Evolutionary conservation across 1,284 basidiomycete species (phyloP).

Genomic region (Cystobasidium slooffiae): DNA sequence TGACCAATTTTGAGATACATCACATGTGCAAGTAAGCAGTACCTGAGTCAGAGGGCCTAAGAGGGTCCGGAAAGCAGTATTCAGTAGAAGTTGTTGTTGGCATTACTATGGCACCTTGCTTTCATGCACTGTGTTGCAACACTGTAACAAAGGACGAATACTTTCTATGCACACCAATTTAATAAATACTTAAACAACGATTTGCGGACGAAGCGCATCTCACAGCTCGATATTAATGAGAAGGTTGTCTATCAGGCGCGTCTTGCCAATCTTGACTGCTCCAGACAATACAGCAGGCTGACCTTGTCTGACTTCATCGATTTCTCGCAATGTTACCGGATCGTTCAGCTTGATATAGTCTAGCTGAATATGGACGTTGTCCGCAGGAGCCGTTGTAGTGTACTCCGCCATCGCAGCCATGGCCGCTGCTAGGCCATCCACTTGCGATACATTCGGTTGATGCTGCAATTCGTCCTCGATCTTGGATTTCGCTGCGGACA

Average conservation of each 20-base stretch:
- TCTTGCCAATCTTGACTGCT: constrained; percentile 83
- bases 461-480: constrained; percentile 55
- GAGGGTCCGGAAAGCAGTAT: too few relatives aligned
- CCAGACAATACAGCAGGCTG: constrained; percentile 79
- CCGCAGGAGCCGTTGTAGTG: constrained; percentile 56
- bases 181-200: too few relatives aligned
- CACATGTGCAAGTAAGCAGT: too few relatives aligned
- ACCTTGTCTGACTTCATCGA: constrained; percentile 48
- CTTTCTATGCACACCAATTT: too few relatives aligned
- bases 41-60: too few relatives aligned
- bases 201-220: not conserved
- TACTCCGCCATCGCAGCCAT: constrained; percentile 53
- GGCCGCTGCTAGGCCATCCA: constrained; percentile 37
- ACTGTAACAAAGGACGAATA: too few relatives aligned
- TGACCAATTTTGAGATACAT: too few relatives aligned
- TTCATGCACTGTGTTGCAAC: too few relatives aligned
- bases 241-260: constrained; percentile 91
- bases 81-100: too few relatives aligned
- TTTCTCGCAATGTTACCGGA: constrained; percentile 66
- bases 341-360: constrained; percentile 93
- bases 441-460: constrained; percentile 24
- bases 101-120: too few relatives aligned
- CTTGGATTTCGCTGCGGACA: constrained; percentile 68
- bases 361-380: constrained; percentile 65
- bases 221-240: constrained; percentile 63